These are phyloP conservation scores for Pulicaria dysenterica DNA, from an alignment of 129 eudicot genomes.

Conservation along the genomic window DNA sequence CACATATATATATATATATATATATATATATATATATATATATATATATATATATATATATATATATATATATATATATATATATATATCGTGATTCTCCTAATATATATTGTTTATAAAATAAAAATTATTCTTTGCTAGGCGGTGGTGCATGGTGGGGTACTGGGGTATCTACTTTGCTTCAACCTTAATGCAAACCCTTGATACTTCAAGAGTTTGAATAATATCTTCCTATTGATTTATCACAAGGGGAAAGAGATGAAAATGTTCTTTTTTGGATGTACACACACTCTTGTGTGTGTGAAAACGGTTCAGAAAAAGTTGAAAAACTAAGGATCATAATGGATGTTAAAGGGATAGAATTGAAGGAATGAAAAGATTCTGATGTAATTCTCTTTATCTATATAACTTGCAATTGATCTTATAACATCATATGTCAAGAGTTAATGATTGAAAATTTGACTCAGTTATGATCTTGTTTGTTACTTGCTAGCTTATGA, in stretches of 20 bases:
- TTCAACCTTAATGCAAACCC: slow-evolving; percentile 29
- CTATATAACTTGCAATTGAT: slow-evolving; percentile 5
- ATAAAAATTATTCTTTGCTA: background rate
- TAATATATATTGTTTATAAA: background rate
- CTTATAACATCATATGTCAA: background rate
- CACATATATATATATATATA: no score
- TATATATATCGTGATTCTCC: background rate
- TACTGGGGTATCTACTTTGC: slow-evolving; percentile 33
- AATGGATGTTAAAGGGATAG: slow-evolving; percentile 25
- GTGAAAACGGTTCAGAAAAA: slow-evolving; percentile 32
- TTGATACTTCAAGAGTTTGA: background rate
- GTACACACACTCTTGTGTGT: slow-evolving; percentile 25
- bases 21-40: no score
- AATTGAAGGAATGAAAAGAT: background rate
- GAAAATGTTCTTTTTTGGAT: no score
- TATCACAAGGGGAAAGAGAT: slow-evolving; percentile 39
- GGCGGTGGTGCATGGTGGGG: slow-evolving; percentile 16
- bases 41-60: no score
- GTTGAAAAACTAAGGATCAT: slow-evolving; percentile 33
- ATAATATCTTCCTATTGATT: slow-evolving; percentile 18
- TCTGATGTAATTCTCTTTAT: slow-evolving; percentile 21
- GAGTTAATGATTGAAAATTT: background rate
- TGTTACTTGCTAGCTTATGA: background rate
- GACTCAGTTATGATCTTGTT: background rate
- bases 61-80: no score